Conservation (phyloP, 495 filamentous ascomycete genomes). For the Neurospora tetrasperma region DNA sequence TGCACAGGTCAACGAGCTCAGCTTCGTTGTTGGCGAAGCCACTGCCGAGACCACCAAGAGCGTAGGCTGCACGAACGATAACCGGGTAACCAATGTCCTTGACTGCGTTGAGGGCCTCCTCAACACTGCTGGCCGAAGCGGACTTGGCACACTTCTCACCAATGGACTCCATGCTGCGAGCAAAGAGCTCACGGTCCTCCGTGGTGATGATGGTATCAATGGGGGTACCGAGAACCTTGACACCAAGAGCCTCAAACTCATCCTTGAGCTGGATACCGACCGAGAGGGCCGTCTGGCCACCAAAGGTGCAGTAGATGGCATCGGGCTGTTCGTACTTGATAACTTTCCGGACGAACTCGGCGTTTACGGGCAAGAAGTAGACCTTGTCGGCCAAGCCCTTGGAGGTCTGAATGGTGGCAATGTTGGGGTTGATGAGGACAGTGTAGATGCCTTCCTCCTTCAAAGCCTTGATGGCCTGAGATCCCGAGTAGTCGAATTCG, state of each 20-base stretch:
- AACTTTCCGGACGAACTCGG: conserved; percentile 95
- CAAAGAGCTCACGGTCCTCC: conserved; percentile 93
- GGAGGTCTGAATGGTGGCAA: conserved; percentile 96
- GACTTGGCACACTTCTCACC: conserved; percentile 97
- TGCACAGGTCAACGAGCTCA: conserved; percentile 84
- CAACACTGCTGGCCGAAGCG: conserved; percentile 74
- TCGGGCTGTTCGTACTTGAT: conserved; percentile 87
- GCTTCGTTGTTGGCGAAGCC: conserved; percentile 87
- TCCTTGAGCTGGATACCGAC: conserved; percentile 96
- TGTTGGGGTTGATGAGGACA: conserved; percentile 96
- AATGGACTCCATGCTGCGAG: conserved; percentile 96
- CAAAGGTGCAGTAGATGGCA: conserved; percentile 92
- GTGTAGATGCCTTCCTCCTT: conserved; percentile 94
- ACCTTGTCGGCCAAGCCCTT: conserved; percentile 96
- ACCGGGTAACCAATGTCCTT: conserved; percentile 90
- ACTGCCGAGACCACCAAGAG: conserved; percentile 87
- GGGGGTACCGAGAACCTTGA: conserved; percentile 88
- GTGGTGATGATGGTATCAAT: conserved; percentile 98
- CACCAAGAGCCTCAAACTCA: conserved; percentile 83
- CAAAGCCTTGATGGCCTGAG: conserved; percentile 86
- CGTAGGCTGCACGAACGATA: conserved; percentile 94
- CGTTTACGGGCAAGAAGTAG: conserved; percentile 94
- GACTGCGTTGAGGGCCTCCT: conserved; percentile 76
- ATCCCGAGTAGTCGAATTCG: conserved; percentile 97
- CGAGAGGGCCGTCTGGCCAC: conserved; percentile 87